Evolutionary conservation across 2,329 filamentous ascomycete genomes (phyloP).

Genomic region (Trichoderma simmonsii): DNA sequence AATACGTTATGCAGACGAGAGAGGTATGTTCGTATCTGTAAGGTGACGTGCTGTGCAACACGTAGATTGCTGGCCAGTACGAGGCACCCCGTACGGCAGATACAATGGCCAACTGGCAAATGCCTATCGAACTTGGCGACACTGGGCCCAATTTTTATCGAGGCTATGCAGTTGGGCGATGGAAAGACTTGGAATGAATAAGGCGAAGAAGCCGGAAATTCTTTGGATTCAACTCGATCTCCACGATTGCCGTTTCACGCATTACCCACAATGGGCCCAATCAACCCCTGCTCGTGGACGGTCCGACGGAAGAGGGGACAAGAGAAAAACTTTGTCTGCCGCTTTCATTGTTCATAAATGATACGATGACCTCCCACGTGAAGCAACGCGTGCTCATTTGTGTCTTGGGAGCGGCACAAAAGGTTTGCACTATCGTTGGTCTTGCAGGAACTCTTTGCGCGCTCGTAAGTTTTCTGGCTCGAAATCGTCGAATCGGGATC

Average conservation of each 20-base stretch:
- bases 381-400: not conserved
- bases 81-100: not conserved
- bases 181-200: not conserved
- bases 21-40: not conserved
- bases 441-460: not conserved
- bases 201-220: not conserved
- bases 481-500: not conserved
- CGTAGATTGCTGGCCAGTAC: not conserved
- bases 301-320: not conserved
- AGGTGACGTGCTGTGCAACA: not conserved
- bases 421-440: conserved; percentile 4
- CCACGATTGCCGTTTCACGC: conserved; percentile 5
- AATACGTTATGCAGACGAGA: not conserved
- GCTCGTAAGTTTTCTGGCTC: not conserved
- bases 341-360: not conserved
- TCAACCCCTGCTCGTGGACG: not conserved
- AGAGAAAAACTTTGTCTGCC: not conserved
- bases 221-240: not conserved
- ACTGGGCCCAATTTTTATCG: not conserved
- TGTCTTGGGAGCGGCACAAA: not conserved
- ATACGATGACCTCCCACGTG: not conserved
- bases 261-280: not conserved
- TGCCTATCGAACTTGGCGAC: not conserved
- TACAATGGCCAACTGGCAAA: not conserved
- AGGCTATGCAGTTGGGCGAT: not conserved